phyloP scores from a whole-genome alignment of 352 stramenopile species.

The Phytophthora constricta region DNA sequence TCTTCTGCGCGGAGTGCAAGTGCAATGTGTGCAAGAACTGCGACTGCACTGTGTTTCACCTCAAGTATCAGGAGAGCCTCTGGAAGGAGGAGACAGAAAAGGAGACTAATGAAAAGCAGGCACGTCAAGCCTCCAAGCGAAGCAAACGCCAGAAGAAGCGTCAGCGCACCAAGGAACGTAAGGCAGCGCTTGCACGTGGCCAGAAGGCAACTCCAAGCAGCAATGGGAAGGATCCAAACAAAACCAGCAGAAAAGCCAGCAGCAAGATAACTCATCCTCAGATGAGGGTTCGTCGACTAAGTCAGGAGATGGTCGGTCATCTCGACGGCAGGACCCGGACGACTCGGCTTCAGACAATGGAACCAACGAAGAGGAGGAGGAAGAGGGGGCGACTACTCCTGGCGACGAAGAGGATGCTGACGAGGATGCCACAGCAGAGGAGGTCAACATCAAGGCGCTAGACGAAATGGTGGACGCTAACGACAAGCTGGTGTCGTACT shows the following conservation, averaged over 20 bases:
- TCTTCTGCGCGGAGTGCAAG: conserved; percentile 98
- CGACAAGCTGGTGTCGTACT: conserved; percentile 85
- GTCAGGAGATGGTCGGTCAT: conserved; percentile 34
- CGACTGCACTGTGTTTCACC: conserved; percentile 97
- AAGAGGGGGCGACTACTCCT: conserved; percentile 36
- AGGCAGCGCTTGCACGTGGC: conserved; percentile 61
- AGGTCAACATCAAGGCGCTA: conserved; percentile 66
- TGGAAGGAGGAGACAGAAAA: conserved; percentile 95
- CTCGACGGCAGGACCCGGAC: conserved; percentile 56
- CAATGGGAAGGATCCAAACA: conserved; percentile 39
- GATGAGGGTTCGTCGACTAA: conserved; percentile 56
- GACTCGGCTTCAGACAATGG: conserved; percentile 69
- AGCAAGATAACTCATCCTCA: conserved; percentile 65
- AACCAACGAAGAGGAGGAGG: conserved; percentile 55
- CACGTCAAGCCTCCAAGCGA: conserved; percentile 86
- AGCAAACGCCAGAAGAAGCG: conserved; percentile 89
- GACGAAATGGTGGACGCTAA: conserved; percentile 88
- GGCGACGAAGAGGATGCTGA: conserved; percentile 44
- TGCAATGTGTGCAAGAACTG: conserved; percentile 98
- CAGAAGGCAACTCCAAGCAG: conserved; percentile 41
- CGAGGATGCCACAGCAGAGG: conserved; percentile 39
- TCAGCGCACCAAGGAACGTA: conserved; percentile 83
- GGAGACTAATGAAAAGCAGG: conserved; percentile 90
- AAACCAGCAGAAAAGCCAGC: conserved; percentile 46
- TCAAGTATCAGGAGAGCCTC: conserved; percentile 97